phyloP scores from a whole-genome alignment of 148 eudicot species.

The Dysphania ambrosioides region DNA sequence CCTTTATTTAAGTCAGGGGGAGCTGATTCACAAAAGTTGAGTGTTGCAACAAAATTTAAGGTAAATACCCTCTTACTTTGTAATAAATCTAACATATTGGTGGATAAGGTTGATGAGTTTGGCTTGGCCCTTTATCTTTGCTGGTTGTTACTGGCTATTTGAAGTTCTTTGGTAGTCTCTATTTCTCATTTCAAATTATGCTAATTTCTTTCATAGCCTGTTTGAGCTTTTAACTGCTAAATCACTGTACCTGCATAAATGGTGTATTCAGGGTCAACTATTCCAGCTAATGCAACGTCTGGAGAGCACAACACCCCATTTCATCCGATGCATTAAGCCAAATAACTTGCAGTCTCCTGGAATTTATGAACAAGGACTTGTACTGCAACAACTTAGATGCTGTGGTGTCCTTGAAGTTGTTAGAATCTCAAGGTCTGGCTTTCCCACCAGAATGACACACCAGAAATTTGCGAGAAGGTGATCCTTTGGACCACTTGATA shows the following conservation, averaged over 20 bases:
- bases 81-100: not conserved
- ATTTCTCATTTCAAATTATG: not conserved
- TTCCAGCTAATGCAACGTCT: conserved; percentile 97
- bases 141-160: not conserved
- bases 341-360: conserved; percentile 85
- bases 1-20: conserved; percentile 87
- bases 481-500: conserved; percentile 5
- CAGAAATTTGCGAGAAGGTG: conserved; percentile 91
- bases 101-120: not conserved
- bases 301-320: conserved; percentile 92
- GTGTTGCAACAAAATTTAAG: conserved; percentile 94
- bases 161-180: not conserved
- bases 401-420: conserved; percentile 98
- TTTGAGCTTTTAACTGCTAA: not conserved
- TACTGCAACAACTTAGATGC: conserved; percentile 83
- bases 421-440: conserved; percentile 93
- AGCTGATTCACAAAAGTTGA: conserved; percentile 92
- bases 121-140: not conserved
- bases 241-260: not conserved
- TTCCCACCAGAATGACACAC: conserved; percentile 90
- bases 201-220: not conserved
- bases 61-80: conserved; percentile 33
- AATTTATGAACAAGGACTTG: conserved; percentile 70
- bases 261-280: conserved; percentile 65
- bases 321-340: conserved; percentile 97